Evolutionary conservation across 768 basidiomycete genomes (phyloP).

Genomic region (Tephrocybe rancida): DNA sequence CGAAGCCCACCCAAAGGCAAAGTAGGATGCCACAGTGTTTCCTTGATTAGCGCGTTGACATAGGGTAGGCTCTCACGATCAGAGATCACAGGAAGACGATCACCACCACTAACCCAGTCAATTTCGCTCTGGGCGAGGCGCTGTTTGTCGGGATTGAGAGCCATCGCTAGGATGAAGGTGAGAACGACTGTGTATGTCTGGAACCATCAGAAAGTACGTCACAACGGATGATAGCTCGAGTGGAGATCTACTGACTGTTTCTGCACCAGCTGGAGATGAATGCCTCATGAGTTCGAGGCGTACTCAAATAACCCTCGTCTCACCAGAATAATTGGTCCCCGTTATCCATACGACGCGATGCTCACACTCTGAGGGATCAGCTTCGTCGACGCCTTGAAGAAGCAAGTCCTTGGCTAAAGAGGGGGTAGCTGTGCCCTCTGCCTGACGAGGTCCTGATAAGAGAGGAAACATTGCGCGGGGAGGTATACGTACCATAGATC

Average conservation of each 20-base stretch:
- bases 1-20: conserved; percentile 9
- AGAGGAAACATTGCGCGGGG: conserved; percentile 5
- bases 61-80: conserved; percentile 16
- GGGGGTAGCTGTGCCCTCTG: background rate
- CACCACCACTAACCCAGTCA: conserved; percentile 2
- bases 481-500: background rate
- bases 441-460: too few species aligned
- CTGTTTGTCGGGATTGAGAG: conserved; percentile 16
- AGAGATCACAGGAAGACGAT: conserved; percentile 1
- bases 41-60: conserved; percentile 12
- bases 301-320: background rate
- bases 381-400: background rate
- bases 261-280: conserved; percentile 15
- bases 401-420: background rate
- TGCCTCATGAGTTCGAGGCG: background rate
- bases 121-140: conserved; percentile 18
- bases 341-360: conserved; percentile 2
- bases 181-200: conserved; percentile 13
- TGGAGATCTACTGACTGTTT: conserved; percentile 7
- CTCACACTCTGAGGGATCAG: background rate
- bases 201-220: background rate
- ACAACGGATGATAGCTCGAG: background rate
- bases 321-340: conserved; percentile 22
- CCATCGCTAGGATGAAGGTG: conserved; percentile 20
- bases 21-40: conserved; percentile 13